Percentiles rank a stretch among this genome's conserved stretches.
phyloP scores from a whole-genome alignment of 768 basidiomycete species.

The Boletales sp. region DNA sequence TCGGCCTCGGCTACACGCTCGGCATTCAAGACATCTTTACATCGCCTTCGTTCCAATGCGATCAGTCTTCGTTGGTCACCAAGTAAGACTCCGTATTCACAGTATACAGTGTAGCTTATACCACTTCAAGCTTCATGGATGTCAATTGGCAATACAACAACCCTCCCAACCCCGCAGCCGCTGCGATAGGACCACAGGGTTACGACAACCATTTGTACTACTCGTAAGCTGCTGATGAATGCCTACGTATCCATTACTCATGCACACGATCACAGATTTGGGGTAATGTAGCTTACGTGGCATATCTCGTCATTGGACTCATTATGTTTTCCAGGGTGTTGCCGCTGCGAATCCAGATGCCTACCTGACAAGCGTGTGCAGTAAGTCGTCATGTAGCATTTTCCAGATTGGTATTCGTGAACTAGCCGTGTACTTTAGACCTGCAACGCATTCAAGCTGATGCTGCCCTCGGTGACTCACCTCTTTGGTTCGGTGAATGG shows the following conservation, averaged over 20 bases:
- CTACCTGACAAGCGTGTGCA: constrained; percentile 67
- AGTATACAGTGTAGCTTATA: constrained; percentile 2
- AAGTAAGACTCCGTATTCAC: constrained; percentile 29
- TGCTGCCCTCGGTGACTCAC: constrained; percentile 40
- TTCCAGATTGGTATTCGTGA: background rate
- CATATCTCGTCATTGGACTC: background rate
- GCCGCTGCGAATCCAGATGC: constrained; percentile 61
- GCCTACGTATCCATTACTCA: constrained; percentile 4
- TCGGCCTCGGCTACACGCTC: constrained; percentile 22
- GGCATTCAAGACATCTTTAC: constrained; percentile 24
- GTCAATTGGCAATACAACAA: constrained; percentile 70
- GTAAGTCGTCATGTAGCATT: constrained; percentile 36
- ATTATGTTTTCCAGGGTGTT: constrained; percentile 49
- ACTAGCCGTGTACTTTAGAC: constrained; percentile 37
- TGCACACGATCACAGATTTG: constrained; percentile 41
- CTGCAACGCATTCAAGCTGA: constrained; percentile 52
- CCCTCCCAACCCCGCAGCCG: constrained; percentile 68
- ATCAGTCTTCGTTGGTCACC: constrained; percentile 31
- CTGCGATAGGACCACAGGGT: constrained; percentile 61
- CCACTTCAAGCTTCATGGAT: constrained; percentile 69
- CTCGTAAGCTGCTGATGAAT: constrained; percentile 39
- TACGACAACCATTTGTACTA: constrained; percentile 85
- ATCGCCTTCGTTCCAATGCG: constrained; percentile 12
- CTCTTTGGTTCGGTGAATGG: constrained; percentile 61
- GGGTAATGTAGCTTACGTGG: constrained; percentile 37